Percentiles rank a stretch among this genome's conserved stretches.
These are phyloP conservation scores for Myxozyma melibiosi DNA, from an alignment of 805 yeast species.

Conservation along the genomic window DNA sequence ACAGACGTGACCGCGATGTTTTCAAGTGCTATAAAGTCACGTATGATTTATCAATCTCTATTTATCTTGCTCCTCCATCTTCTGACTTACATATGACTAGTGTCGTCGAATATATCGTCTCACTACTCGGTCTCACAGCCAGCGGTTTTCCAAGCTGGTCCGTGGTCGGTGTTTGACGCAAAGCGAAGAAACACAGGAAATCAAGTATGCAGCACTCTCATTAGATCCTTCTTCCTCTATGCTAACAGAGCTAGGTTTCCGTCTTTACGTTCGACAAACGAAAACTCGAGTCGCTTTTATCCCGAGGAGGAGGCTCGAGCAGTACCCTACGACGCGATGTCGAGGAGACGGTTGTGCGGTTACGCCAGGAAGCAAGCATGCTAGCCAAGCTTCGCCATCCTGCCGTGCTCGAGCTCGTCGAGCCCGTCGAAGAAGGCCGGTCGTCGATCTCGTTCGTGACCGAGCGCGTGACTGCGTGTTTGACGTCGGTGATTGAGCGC, in stretches of 20 bases:
- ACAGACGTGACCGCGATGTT: constrained; percentile 10
- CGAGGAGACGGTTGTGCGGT: constrained; percentile 65
- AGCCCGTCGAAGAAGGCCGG: constrained; percentile 86
- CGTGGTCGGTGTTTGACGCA: constrained; percentile 88
- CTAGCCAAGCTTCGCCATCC: constrained; percentile 89
- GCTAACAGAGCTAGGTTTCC: constrained; percentile 54
- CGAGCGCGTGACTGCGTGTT: constrained; percentile 67
- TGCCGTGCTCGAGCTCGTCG: constrained; percentile 75
- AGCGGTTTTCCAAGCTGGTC: constrained; percentile 71
- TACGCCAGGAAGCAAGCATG: constrained; percentile 68
- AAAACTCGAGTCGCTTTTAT: constrained; percentile 61
- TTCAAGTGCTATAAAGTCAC: constrained; percentile 30
- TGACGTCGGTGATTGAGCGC: constrained; percentile 49
- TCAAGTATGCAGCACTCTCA: constrained; percentile 34
- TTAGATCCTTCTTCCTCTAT: not conserved
- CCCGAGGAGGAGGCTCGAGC: constrained; percentile 51
- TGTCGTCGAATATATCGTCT: constrained; percentile 30
- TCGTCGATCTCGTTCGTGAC: constrained; percentile 78
- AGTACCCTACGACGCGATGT: constrained; percentile 54
- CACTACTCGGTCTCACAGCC: constrained; percentile 68
- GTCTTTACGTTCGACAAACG: constrained; percentile 87
- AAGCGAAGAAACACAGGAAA: constrained; percentile 62
- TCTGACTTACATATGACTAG: not conserved
- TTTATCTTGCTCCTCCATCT: not conserved
- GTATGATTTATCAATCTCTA: constrained; percentile 11